Evolutionary conservation across 2,329 filamentous ascomycete species (phyloP).

Genomic region (Chrysoporthe puriensis): DNA sequence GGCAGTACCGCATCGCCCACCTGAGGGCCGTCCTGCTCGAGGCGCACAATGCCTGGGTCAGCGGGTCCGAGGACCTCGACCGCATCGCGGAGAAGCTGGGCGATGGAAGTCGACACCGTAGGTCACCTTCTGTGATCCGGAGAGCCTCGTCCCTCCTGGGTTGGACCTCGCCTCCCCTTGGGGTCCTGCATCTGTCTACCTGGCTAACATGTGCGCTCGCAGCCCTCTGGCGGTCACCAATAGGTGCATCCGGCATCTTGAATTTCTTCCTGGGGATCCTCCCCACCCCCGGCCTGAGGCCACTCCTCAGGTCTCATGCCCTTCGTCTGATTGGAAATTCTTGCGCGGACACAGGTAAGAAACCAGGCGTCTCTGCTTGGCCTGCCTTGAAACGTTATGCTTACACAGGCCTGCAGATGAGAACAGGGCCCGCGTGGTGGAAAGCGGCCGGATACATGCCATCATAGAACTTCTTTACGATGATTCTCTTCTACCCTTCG

Average conservation of each 20-base stretch:
- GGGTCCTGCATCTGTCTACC: no score
- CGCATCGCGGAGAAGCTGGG: constrained; percentile 55
- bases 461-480: constrained; percentile 54
- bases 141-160: neutral
- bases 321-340: constrained; percentile 65
- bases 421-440: constrained; percentile 60
- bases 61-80: constrained; percentile 48
- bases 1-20: constrained; percentile 29
- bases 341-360: constrained; percentile 61
- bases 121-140: constrained; percentile 33
- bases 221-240: constrained; percentile 61
- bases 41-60: constrained; percentile 46
- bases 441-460: constrained; percentile 49
- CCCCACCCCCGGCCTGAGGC: constrained; percentile 41
- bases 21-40: constrained; percentile 45
- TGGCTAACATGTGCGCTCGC: constrained; percentile 16
- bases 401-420: constrained; percentile 48
- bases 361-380: neutral
- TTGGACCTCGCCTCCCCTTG: neutral
- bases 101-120: constrained; percentile 60
- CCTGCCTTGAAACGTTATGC: neutral
- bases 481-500: constrained; percentile 53
- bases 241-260: constrained; percentile 62
- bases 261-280: constrained; percentile 58
- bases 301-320: constrained; percentile 55